These are phyloP conservation scores for Ustilago crameri DNA, from an alignment of 1,284 basidiomycete genomes.

Conservation along the genomic window DNA sequence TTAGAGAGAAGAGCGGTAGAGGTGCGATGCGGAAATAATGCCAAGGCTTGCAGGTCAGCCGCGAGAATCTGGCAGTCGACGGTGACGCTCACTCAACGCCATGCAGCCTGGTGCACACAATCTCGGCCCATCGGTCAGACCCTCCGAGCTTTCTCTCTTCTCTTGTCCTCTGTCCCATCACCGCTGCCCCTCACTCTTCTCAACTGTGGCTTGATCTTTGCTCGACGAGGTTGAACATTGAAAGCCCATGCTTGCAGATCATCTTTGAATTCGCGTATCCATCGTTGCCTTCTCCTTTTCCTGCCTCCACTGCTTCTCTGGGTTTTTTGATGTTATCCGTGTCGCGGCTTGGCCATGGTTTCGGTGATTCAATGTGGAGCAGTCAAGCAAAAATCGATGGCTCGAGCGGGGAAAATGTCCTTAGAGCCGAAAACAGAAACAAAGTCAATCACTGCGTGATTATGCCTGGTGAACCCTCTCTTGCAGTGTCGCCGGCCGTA, in stretches of 20 bases:
- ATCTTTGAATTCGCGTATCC: background rate
- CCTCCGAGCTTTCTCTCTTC: constrained; percentile 9
- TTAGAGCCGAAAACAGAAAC: background rate
- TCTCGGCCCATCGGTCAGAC: constrained; percentile 41
- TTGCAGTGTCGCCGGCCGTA: background rate
- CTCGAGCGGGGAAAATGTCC: constrained; percentile 35
- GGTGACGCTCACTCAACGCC: constrained; percentile 7
- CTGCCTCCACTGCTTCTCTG: background rate
- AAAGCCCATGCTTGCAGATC: background rate
- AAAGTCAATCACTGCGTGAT: background rate
- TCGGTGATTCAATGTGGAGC: constrained; percentile 12
- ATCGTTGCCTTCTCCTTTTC: constrained; percentile 5
- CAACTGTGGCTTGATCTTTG: background rate
- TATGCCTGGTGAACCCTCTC: constrained; percentile 7
- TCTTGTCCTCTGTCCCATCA: background rate
- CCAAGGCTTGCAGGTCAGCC: background rate
- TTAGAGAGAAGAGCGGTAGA: constrained; percentile 2
- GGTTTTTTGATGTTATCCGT: background rate
- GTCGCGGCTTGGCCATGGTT: background rate
- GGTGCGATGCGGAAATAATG: constrained; percentile 15
- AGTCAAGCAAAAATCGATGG: constrained; percentile 7
- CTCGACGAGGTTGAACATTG: background rate
- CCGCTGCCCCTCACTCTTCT: too few species aligned
- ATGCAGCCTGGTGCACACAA: background rate
- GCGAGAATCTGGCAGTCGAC: too few species aligned